Conservation (phyloP, 495 filamentous ascomycete species). For the Penicillium flavigenum region DNA sequence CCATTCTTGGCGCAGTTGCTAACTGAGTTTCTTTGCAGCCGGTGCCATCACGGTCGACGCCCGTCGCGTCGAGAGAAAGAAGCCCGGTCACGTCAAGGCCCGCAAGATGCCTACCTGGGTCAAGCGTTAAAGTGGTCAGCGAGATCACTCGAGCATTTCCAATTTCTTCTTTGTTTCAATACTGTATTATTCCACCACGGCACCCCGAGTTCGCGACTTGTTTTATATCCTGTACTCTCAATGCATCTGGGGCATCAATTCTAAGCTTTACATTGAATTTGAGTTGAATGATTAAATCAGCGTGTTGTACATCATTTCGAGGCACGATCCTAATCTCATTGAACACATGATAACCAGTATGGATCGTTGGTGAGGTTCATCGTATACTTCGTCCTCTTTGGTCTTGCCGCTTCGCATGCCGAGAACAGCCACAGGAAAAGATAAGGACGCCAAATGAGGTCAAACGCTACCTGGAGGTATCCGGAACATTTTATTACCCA, state of each 20-base stretch:
- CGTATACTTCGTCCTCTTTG: neutral
- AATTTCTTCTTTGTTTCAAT: conserved; percentile 24
- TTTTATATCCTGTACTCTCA: conserved; percentile 39
- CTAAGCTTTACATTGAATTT: conserved; percentile 14
- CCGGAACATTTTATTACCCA: neutral
- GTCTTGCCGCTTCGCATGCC: neutral
- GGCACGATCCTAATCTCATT: neutral
- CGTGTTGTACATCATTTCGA: neutral
- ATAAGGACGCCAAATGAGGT: neutral
- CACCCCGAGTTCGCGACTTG: conserved; percentile 22
- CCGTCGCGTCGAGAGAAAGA: conserved; percentile 95
- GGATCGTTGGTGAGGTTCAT: neutral
- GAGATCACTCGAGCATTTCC: conserved; percentile 4
- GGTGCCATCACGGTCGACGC: conserved; percentile 90
- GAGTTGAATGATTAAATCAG: conserved; percentile 1
- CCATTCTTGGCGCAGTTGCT: conserved; percentile 22
- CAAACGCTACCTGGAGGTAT: neutral
- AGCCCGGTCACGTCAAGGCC: conserved; percentile 90
- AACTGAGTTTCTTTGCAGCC: conserved; percentile 53
- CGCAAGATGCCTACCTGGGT: conserved; percentile 99
- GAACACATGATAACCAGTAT: neutral
- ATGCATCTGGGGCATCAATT: conserved; percentile 33
- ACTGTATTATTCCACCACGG: conserved; percentile 34
- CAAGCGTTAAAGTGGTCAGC: conserved; percentile 56
- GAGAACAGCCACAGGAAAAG: neutral